These are phyloP conservation scores for Paramecium bursaria DNA, from an alignment of 73 alveolate species.

Conservation along the genomic window DNA sequence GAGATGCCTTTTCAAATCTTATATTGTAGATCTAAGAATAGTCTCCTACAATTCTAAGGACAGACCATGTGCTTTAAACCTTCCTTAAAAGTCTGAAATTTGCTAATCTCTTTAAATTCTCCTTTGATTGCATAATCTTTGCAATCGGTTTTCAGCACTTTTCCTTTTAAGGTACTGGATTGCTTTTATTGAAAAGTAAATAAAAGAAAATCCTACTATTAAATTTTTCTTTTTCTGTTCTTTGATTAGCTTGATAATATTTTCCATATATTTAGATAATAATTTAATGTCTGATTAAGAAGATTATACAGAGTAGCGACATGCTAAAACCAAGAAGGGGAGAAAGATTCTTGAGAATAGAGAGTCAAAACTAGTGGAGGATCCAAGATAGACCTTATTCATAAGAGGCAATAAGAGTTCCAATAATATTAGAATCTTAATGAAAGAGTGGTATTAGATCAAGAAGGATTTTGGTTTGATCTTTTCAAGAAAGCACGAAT, in stretches of 20 bases:
- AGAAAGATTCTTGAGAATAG: conserved; percentile 72
- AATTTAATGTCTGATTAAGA: conserved; percentile 54
- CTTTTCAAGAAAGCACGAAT: conserved; percentile 69
- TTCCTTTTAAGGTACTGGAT: too few relatives aligned
- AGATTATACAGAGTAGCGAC: conserved; percentile 35
- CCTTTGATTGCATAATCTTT: too few relatives aligned
- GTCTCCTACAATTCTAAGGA: background rate
- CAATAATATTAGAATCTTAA: conserved; percentile 57
- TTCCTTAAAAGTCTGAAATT: too few relatives aligned
- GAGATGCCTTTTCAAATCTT: background rate
- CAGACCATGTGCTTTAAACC: too few relatives aligned
- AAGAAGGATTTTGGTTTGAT: conserved; percentile 66
- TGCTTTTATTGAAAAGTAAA: too few relatives aligned
- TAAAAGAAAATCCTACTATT: too few relatives aligned
- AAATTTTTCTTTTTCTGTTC: too few relatives aligned
- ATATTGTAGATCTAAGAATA: background rate
- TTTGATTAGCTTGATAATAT: too few relatives aligned
- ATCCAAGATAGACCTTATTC: conserved; percentile 73
- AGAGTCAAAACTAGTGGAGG: conserved; percentile 76
- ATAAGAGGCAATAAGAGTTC: conserved; percentile 77
- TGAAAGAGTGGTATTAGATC: conserved; percentile 71
- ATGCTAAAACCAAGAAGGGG: conserved; percentile 78
- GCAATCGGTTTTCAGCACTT: too few relatives aligned
- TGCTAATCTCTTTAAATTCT: too few relatives aligned
- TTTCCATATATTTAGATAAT: too few relatives aligned